phyloP scores from a whole-genome alignment of 2,329 filamentous ascomycete genomes.

The Lasiodiplodia sp. region DNA sequence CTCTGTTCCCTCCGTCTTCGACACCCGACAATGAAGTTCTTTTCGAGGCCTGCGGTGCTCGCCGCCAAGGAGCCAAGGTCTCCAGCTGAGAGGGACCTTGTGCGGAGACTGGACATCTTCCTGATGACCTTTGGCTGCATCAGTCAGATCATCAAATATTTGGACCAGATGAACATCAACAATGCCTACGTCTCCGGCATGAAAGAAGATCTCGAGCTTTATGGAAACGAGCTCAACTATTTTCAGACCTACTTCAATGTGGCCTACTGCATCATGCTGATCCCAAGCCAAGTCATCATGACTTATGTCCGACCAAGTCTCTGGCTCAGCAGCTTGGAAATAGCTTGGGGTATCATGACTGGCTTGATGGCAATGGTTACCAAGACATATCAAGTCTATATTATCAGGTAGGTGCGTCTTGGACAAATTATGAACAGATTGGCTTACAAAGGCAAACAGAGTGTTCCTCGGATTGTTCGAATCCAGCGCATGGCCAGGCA shows the following conservation, averaged over 20 bases:
- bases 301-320: slow-evolving; percentile 36
- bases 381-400: not conserved
- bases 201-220: slow-evolving; percentile 41
- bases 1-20: not conserved
- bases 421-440: accelerated
- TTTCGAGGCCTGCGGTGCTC: not conserved
- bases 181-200: slow-evolving; percentile 44
- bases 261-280: slow-evolving; percentile 39
- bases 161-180: slow-evolving; percentile 33
- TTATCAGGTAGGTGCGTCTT: not conserved
- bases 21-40: not conserved
- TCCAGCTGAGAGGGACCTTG: not conserved
- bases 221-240: slow-evolving; percentile 42
- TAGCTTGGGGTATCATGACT: slow-evolving; percentile 49
- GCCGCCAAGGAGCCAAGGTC: not conserved
- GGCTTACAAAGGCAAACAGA: slow-evolving; percentile 41
- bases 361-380: slow-evolving; percentile 42
- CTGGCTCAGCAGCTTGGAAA: slow-evolving; percentile 52
- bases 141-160: slow-evolving; percentile 44
- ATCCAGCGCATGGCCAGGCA: slow-evolving; percentile 45
- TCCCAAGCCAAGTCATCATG: slow-evolving; percentile 39
- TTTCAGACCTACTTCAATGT: slow-evolving; percentile 40
- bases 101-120: slow-evolving; percentile 22
- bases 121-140: slow-evolving; percentile 26
- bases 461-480: slow-evolving; percentile 46